Conservation (phyloP, 2,329 filamentous ascomycete genomes). For the Penicillium sp. region DNA sequence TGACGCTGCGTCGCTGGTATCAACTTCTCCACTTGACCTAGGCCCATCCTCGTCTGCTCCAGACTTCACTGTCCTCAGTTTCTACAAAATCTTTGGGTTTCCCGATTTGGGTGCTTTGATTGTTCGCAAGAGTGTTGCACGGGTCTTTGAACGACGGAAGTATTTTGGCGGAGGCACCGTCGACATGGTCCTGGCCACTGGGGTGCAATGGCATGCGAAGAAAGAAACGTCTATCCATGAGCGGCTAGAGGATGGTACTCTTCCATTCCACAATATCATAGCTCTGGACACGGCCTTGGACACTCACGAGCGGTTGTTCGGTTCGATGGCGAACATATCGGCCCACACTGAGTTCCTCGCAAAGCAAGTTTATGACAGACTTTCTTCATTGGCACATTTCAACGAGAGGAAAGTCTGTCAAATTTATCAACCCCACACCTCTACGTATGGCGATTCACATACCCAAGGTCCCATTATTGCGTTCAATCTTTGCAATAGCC, state of each 20-base stretch:
- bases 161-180: constrained; percentile 97
- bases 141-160: constrained; percentile 61
- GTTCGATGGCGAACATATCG: constrained; percentile 66
- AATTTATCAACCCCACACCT: constrained; percentile 55
- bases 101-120: constrained; percentile 85
- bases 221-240: constrained; percentile 74
- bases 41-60: constrained; percentile 60
- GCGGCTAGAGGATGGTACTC: constrained; percentile 82
- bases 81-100: constrained; percentile 98
- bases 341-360: constrained; percentile 68
- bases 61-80: constrained; percentile 82
- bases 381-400: constrained; percentile 62
- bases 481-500: constrained; percentile 72
- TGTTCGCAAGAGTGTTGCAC: constrained; percentile 67
- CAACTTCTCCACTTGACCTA: constrained; percentile 74
- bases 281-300: constrained; percentile 73
- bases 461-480: constrained; percentile 72
- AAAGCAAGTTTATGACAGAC: constrained; percentile 54
- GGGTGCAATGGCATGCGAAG: constrained; percentile 76
- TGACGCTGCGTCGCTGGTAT: constrained; percentile 78
- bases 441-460: constrained; percentile 42
- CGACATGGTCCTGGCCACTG: constrained; percentile 77
- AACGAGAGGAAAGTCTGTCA: constrained; percentile 66
- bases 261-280: constrained; percentile 86
- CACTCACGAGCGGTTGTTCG: constrained; percentile 67